phyloP scores from a whole-genome alignment of 225 moss, liverwort and hornwort species.

The Asterella californica region DNA sequence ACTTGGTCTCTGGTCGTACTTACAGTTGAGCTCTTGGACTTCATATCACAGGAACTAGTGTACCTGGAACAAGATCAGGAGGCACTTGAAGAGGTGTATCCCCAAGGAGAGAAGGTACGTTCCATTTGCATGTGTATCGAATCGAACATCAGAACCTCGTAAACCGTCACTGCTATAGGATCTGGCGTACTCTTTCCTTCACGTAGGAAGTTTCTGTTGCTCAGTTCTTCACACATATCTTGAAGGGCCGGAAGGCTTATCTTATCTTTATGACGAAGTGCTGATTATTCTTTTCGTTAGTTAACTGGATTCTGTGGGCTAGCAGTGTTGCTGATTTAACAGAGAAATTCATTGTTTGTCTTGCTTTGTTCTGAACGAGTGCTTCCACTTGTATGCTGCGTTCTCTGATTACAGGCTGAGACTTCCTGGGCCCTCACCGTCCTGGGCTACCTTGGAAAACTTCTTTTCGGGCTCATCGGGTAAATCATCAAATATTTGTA shows the following conservation, averaged over 20 bases:
- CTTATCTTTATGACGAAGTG: background rate
- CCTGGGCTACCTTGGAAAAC: constrained; percentile 70
- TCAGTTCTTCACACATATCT: background rate
- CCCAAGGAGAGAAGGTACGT: constrained; percentile 92
- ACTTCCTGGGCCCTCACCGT: constrained; percentile 92
- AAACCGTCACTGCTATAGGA: background rate
- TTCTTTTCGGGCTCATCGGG: constrained; percentile 84
- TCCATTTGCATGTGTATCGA: background rate
- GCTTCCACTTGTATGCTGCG: background rate
- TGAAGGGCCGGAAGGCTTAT: background rate
- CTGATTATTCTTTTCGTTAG: background rate
- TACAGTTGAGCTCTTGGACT: background rate
- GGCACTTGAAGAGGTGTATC: constrained; percentile 79
- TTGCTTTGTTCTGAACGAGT: background rate
- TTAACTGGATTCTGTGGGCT: background rate
- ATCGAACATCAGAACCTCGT: background rate
- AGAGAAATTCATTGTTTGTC: background rate
- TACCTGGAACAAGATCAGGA: constrained; percentile 93
- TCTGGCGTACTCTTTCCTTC: background rate
- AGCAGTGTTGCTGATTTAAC: background rate
- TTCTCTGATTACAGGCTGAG: constrained; percentile 58
- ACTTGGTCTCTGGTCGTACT: background rate
- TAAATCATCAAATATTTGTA: constrained; percentile 18
- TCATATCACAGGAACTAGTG: constrained; percentile 58
- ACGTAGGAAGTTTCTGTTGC: too few relatives aligned